These are phyloP conservation scores for Scutellospora calospora DNA, from an alignment of 371 early-diverging fungal species.

Conservation along the genomic window DNA sequence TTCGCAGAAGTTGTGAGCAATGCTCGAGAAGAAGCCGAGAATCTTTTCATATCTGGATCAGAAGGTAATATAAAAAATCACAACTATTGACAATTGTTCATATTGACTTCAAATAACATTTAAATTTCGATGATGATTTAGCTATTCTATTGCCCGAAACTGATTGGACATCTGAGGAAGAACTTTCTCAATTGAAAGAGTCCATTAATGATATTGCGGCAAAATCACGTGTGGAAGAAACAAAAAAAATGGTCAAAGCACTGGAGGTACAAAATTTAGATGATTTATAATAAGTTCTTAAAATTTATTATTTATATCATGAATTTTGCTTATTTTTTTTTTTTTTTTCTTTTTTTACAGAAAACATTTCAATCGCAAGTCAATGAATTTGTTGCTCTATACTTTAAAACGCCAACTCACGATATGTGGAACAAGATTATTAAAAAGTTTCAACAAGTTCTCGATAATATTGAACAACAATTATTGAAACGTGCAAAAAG, in stretches of 20 bases:
- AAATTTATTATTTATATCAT: neutral
- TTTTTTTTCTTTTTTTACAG: constrained; percentile 41
- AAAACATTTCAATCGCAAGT: constrained; percentile 69
- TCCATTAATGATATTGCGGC: constrained; percentile 74
- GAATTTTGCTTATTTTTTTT: constrained; percentile 9
- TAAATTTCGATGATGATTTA: constrained; percentile 42
- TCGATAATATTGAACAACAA: constrained; percentile 57
- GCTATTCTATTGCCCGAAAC: constrained; percentile 69
- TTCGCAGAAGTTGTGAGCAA: constrained; percentile 62
- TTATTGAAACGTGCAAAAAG: constrained; percentile 55
- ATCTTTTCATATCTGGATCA: constrained; percentile 53
- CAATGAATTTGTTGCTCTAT: constrained; percentile 73
- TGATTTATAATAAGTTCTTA: neutral
- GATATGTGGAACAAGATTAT: constrained; percentile 83
- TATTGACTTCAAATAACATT: constrained; percentile 46
- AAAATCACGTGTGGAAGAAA: constrained; percentile 77
- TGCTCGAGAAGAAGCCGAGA: constrained; percentile 58
- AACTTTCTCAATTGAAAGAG: constrained; percentile 66
- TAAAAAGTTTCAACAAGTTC: constrained; percentile 60
- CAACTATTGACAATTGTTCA: neutral
- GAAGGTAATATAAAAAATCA: constrained; percentile 46
- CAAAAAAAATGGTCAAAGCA: constrained; percentile 76
- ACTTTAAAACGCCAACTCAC: constrained; percentile 70
- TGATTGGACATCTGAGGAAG: constrained; percentile 82
- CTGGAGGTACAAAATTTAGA: constrained; percentile 56